A percentile compares a stretch with the other conserved stretches of the same genome.
Conservation (phyloP, 352 stramenopile species). For the Lagenidium sp. region DNA sequence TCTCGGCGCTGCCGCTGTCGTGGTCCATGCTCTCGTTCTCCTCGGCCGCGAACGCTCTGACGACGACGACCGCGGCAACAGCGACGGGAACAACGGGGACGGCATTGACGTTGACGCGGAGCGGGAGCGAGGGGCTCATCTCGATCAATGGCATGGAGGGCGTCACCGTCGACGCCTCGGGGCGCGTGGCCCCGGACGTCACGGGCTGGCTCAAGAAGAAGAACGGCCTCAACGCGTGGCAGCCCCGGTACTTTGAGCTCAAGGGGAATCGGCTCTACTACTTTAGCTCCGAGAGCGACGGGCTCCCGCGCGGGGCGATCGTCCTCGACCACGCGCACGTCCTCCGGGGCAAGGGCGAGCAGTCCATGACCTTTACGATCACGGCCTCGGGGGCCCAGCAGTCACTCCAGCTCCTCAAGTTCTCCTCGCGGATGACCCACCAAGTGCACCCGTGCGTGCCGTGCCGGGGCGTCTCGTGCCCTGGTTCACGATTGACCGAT, state of each 20-base stretch:
- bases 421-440: constrained; percentile 53
- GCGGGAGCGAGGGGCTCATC: constrained; percentile 3
- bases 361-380: constrained; percentile 62
- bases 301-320: constrained; percentile 61
- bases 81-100: too few species aligned
- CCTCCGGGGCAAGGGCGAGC: constrained; percentile 43
- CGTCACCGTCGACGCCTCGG: constrained; percentile 13
- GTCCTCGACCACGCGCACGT: constrained; percentile 63
- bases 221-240: constrained; percentile 67
- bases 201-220: constrained; percentile 78
- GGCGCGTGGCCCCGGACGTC: constrained; percentile 36
- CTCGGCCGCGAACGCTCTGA: too few species aligned
- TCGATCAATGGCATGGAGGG: constrained; percentile 1
- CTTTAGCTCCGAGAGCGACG: constrained; percentile 63
- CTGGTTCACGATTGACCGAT: neutral
- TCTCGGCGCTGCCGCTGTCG: constrained; percentile 35
- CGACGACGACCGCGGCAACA: too few species aligned
- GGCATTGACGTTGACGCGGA: too few species aligned
- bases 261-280: constrained; percentile 78
- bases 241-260: constrained; percentile 73
- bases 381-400: constrained; percentile 46
- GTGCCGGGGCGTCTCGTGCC: neutral
- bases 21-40: constrained; percentile 60
- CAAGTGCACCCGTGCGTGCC: constrained; percentile 42
- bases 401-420: constrained; percentile 63